Conservation (phyloP, 2,329 filamentous ascomycete species). For the Cercospora sp. region DNA sequence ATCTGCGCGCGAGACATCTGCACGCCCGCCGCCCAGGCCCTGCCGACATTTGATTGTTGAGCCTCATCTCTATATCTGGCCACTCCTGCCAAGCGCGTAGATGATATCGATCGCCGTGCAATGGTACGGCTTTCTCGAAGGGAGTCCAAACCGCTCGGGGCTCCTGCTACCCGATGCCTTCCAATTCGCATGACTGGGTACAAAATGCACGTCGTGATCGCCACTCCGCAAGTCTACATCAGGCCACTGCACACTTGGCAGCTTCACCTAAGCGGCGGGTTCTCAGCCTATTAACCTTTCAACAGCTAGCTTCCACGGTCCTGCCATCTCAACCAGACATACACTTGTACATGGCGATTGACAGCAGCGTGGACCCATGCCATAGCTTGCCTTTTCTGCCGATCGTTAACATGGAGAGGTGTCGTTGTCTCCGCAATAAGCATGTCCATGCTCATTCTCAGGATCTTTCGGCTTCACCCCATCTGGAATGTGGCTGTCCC, state of each 20-base stretch:
- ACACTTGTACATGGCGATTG: neutral
- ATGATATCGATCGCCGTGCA: neutral
- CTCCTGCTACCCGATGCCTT: neutral
- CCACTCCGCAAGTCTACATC: neutral
- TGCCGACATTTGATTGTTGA: conserved; percentile 1
- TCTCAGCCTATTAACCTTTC: neutral
- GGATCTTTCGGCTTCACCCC: neutral
- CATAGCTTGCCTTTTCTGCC: neutral
- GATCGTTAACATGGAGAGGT: neutral
- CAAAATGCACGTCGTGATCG: neutral
- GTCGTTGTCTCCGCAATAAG: neutral
- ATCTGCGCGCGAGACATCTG: conserved; percentile 1
- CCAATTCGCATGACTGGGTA: neutral
- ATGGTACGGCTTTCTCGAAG: neutral
- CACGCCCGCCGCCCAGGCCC: neutral
- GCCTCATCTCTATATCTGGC: conserved; percentile 5
- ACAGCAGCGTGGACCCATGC: neutral
- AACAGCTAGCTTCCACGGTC: neutral
- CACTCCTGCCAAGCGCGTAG: neutral
- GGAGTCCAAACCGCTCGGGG: neutral
- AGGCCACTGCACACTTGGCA: neutral
- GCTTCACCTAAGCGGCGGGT: neutral
- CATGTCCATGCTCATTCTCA: neutral
- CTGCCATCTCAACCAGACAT: conserved; percentile 1
- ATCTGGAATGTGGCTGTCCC: neutral